Conservation (phyloP, 1,139 yeast species). For the Geotrichum siamense region DNA sequence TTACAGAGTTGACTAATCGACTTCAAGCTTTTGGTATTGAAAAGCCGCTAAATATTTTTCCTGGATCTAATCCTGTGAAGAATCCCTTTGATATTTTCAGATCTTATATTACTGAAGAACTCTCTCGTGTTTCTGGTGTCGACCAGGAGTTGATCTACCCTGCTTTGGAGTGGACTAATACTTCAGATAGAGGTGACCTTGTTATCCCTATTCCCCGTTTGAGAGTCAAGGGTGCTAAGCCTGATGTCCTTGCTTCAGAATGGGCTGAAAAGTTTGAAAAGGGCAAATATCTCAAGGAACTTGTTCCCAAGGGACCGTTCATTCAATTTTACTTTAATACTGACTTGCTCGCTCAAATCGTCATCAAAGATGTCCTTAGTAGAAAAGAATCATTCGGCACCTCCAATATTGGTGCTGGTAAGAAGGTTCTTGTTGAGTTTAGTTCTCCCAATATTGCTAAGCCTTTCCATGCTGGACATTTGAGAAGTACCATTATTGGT, state of each 20-base stretch:
- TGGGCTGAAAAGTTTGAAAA: constrained; percentile 53
- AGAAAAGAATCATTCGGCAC: constrained; percentile 62
- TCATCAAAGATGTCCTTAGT: constrained; percentile 62
- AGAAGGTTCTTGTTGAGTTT: constrained; percentile 76
- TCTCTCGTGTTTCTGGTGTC: constrained; percentile 66
- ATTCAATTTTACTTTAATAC: constrained; percentile 81
- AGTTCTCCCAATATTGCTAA: constrained; percentile 98
- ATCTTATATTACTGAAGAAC: constrained; percentile 77
- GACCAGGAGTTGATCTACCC: constrained; percentile 64
- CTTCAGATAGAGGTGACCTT: constrained; percentile 88
- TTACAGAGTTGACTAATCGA: constrained; percentile 25
- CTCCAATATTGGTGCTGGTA: constrained; percentile 65
- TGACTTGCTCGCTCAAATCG: constrained; percentile 55
- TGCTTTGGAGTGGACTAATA: constrained; percentile 81
- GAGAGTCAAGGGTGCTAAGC: constrained; percentile 79
- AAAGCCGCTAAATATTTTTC: constrained; percentile 28
- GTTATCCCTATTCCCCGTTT: constrained; percentile 89
- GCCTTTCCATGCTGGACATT: constrained; percentile 99
- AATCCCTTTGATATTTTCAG: constrained; percentile 80
- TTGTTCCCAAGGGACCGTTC: constrained; percentile 82
- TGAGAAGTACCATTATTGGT: constrained; percentile 96
- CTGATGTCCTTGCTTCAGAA: constrained; percentile 74
- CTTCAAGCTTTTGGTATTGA: constrained; percentile 30
- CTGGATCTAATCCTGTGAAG: constrained; percentile 58
- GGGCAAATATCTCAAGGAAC: constrained; percentile 60